These are phyloP conservation scores for Pestalotiopsis sp. DNA, from an alignment of 2,329 filamentous ascomycete species.

Conservation along the genomic window DNA sequence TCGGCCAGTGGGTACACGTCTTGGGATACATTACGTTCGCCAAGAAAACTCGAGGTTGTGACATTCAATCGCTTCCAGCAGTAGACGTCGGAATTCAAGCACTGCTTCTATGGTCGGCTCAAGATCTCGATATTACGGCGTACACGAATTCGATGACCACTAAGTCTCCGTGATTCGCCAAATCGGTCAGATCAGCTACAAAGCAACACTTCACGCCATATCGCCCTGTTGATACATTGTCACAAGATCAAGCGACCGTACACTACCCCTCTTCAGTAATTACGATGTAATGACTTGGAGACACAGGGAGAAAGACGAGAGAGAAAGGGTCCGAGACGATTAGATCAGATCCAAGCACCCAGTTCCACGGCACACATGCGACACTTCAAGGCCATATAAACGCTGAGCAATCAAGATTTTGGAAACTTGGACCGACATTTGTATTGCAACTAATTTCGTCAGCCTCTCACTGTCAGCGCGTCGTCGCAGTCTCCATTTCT, in stretches of 20 bases:
- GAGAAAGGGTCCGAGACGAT: no score
- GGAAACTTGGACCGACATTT: no score
- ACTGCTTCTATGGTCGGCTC: conserved; percentile 76
- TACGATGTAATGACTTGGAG: not conserved
- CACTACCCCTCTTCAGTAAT: not conserved
- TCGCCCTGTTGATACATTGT: not conserved
- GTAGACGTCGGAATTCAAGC: conserved; percentile 55
- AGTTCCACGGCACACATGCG: no score
- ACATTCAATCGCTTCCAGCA: conserved; percentile 12
- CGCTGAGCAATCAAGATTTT: no score
- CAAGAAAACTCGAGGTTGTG: not conserved
- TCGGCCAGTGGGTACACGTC: conserved; percentile 89
- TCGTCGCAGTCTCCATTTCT: no score
- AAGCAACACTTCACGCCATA: not conserved
- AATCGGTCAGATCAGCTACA: not conserved
- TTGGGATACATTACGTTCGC: conserved; percentile 71
- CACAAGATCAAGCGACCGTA: not conserved
- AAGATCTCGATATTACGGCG: conserved; percentile 68
- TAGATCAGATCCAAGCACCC: no score
- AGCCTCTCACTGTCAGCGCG: no score
- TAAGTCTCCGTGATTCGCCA: not conserved
- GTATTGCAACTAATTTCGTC: no score
- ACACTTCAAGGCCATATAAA: no score
- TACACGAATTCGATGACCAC: conserved; percentile 66
- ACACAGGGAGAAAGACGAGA: no score